Base-by-base conservation (phyloP, 2,329 filamentous ascomycete species). In the Aspergillus novoparasiticus region DNA sequence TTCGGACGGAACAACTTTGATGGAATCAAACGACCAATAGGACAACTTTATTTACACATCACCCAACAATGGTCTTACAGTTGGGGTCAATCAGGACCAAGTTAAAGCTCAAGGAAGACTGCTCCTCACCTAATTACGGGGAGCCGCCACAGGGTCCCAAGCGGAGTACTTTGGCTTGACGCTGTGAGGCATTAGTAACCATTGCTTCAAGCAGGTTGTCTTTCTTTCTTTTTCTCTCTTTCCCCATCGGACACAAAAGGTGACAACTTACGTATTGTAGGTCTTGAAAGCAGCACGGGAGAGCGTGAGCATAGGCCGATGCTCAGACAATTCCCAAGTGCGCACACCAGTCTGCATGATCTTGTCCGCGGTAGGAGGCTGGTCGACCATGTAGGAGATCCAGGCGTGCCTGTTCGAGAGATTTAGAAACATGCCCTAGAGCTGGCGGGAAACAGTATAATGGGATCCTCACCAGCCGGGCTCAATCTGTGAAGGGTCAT, bases 361-460 rank as follows among this genome's bases (percentile, higher is more conserved):
- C 58, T 89, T 82, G 77, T 99, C 95, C 74, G 90, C 80, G 43
- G 84, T 87, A 1, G 95, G 95, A 43, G 94, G 89, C 80, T 91
- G 91, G 80, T 98, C 93, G 73, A 97, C 89, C 81, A 89, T 83
- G 82, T 99, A 98, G 69, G 93, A 93, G 72, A 99, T 93, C 95
- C 95, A 99, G 34, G 92, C 93, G 82, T 98, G 95, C 95, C 86
- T 88, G n/a, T 55, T 28, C 9, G 28, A 51, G 19, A 32, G 3
- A 6, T 12, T 55, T 39, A 55, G n/a, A 55, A 39, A n/a, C 11
- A 28, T 12, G 23, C 21, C 23, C 14, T 26, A 48, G 6, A 28
- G 30, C 51, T 34, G 30, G 3, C 12, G 14, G 50, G 11, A 30
- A 19, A 16, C 6, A n/a, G 16, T 28, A 53, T 9, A 12, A 34